These are phyloP conservation scores for Geotrichum europaeum DNA, from an alignment of 1,139 yeast genomes.

Conservation along the genomic window DNA sequence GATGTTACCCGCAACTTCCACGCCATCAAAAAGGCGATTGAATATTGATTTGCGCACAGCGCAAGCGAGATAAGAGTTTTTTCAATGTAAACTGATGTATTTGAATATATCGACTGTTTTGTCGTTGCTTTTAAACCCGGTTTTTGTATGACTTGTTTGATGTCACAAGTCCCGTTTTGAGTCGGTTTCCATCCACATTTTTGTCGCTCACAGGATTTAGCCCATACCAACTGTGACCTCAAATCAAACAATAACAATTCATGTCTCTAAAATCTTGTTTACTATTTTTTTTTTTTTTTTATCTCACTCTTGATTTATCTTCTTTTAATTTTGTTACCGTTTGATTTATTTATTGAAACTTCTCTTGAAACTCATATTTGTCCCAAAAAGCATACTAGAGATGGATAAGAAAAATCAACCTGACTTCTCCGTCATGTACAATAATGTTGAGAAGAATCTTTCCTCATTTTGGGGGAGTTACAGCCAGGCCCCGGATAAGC, in stretches of 20 bases:
- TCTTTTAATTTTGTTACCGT: neutral
- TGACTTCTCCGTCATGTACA: neutral
- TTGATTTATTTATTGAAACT: too few species aligned
- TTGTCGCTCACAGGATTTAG: neutral
- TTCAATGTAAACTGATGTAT: too few species aligned
- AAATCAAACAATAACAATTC: too few species aligned
- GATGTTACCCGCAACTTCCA: constrained; percentile 34
- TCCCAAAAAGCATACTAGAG: neutral
- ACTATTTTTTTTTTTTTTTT: too few species aligned
- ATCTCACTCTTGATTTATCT: neutral
- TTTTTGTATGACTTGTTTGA: neutral
- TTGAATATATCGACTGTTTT: neutral
- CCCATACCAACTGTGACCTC: neutral
- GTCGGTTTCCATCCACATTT: neutral
- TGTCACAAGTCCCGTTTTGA: neutral
- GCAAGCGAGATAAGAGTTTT: neutral
- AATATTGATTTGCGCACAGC: constrained; percentile 22
- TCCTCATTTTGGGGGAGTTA: neutral
- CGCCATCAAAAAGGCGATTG: constrained; percentile 30
- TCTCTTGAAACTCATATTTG: too few species aligned
- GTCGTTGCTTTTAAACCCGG: neutral
- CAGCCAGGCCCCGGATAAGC: neutral
- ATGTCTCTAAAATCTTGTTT: too few species aligned
- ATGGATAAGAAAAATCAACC: neutral
- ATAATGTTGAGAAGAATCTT: neutral